These are phyloP conservation scores for Xylariaceae sp. DNA, from an alignment of 2,329 filamentous ascomycete genomes.

Conservation along the genomic window DNA sequence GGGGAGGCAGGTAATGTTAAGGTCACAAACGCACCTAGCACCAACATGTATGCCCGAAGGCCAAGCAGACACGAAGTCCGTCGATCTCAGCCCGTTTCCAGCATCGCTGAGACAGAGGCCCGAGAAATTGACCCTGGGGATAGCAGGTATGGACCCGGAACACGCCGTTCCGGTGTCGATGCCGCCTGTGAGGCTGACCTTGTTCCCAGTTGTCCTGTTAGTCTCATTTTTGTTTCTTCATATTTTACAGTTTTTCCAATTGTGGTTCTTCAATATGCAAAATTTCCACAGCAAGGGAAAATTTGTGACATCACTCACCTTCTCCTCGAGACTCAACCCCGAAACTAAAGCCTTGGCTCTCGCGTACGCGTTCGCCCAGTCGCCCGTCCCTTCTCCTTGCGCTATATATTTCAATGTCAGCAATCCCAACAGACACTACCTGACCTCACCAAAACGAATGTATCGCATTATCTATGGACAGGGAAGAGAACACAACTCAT, in stretches of 20 bases:
- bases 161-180: slow-evolving; percentile 29
- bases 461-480: too few relatives aligned
- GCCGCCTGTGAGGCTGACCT: slow-evolving; percentile 36
- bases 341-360: slow-evolving; percentile 32
- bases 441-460: too few relatives aligned
- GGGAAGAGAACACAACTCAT: too few relatives aligned
- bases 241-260: too few relatives aligned
- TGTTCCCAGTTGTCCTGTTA: neutral
- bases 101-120: slow-evolving; percentile 37
- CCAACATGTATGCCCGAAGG: slow-evolving; percentile 56
- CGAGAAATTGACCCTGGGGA: slow-evolving; percentile 35
- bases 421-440: too few relatives aligned
- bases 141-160: slow-evolving; percentile 36
- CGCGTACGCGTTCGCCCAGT: slow-evolving; percentile 34
- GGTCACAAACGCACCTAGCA: slow-evolving; percentile 34
- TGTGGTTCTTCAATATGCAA: too few relatives aligned
- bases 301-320: slow-evolving; percentile 25
- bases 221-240: slow-evolving; percentile 1
- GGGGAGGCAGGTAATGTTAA: too few relatives aligned
- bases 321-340: slow-evolving; percentile 36
- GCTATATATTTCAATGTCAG: slow-evolving; percentile 24
- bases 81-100: slow-evolving; percentile 28
- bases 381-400: slow-evolving; percentile 26
- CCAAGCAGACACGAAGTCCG: slow-evolving; percentile 39
- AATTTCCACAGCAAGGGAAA: too few relatives aligned